Evolutionary conservation across 2,329 filamentous ascomycete genomes (phyloP), one percentile per base, ranked within the genome.

Genomic region (Apiospora marii): DNA sequence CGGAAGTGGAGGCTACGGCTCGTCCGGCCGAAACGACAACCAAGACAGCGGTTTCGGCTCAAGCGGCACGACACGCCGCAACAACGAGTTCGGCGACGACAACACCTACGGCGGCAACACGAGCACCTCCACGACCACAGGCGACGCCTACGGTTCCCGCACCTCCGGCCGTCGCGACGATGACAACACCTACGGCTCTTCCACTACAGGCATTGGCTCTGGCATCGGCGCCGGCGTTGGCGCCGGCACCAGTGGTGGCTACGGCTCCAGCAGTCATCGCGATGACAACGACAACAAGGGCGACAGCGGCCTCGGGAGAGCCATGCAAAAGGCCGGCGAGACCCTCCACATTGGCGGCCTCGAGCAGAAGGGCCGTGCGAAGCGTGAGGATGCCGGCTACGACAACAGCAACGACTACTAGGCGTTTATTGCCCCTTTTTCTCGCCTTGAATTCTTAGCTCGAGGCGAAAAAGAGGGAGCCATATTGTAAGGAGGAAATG

Each of bases 261-360:
- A 64, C 67, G 78, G 78, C 34, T 75, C 73, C 2, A 73, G 74
- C 53, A 74, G 72, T 64, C n/a, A 24, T 22, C 19, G 49, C 37
- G 34, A 43, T 19, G 41, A 73, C 70, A 69, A 77, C 46, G 53
- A 74, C 68, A 73, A 70, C 49, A n/a, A 16, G 1, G 70, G 73
- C 67, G 74, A 75, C 34, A 76, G 75, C 69, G 85, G 84, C 22
- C 70, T 89, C 30, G 89, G 89, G 67, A 90, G 89, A 81, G 72
- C 91, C 34, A 82, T 91, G 80, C 88, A 92, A 82, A 91, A 90
- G 84, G 86, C 85, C 7, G 88, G 89, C 12, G 79, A 81, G 16
- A 76, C 87, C 69, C 76, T 91, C 74, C 80, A 85, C 71, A 89
- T 84, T 75, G 82, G 85, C 22, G 82, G 80, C 61, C 72, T 90